Evolutionary conservation across 2,329 filamentous ascomycete genomes (phyloP).

Genomic region (Aspergillus quadrilineatus): DNA sequence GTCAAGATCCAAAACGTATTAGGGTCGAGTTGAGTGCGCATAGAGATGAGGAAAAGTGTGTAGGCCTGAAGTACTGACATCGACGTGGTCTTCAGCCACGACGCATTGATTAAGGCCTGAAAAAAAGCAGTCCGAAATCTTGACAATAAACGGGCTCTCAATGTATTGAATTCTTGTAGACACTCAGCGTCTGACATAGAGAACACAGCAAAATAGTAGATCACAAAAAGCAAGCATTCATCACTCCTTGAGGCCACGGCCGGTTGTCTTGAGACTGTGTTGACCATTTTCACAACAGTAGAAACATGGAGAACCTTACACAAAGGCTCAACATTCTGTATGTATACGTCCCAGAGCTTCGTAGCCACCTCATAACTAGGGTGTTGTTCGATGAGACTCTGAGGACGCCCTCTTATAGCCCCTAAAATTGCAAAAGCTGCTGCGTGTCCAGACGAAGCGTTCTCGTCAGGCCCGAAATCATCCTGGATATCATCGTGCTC

Average conservation of each 20-base stretch:
- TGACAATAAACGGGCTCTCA: slow-evolving; percentile 3
- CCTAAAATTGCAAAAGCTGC: neutral
- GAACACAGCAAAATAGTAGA: slow-evolving; percentile 24
- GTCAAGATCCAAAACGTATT: slow-evolving; percentile 52
- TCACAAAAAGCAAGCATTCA: slow-evolving; percentile 38
- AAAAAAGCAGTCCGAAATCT: slow-evolving; percentile 11
- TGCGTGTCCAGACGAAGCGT: neutral
- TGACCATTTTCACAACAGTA: slow-evolving; percentile 63
- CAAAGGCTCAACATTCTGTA: slow-evolving; percentile 72
- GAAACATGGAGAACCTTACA: slow-evolving; percentile 72
- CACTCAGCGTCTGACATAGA: slow-evolving; percentile 19
- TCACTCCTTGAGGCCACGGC: slow-evolving; percentile 28
- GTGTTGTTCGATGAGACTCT: neutral
- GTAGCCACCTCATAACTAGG: slow-evolving; percentile 50
- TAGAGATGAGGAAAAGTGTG: slow-evolving; percentile 21
- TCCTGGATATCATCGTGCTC: slow-evolving; percentile 11
- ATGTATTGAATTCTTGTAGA: neutral
- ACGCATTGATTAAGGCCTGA: slow-evolving; percentile 20
- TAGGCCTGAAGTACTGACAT: slow-evolving; percentile 20
- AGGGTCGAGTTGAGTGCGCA: slow-evolving; percentile 42
- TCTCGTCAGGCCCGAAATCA: neutral
- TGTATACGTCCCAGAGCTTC: slow-evolving; percentile 70
- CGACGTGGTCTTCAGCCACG: slow-evolving; percentile 19
- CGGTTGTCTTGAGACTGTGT: slow-evolving; percentile 55
- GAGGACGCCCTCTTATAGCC: neutral